phyloP scores from a whole-genome alignment of 352 stramenopile genomes.

The Globisporangium irregulare region DNA sequence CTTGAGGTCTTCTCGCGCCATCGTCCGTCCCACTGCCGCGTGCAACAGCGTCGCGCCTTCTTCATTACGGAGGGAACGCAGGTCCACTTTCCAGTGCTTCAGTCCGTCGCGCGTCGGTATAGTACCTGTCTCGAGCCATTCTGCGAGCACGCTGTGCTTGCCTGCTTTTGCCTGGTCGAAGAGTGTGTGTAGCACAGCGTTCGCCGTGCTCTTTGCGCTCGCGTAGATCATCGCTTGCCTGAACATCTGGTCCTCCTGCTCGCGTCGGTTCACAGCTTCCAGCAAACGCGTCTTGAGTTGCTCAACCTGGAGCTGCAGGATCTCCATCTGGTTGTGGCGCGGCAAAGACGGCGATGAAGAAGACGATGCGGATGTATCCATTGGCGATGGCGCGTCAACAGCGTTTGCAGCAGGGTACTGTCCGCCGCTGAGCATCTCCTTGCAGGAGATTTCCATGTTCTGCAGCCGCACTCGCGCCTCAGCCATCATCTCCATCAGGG shows the following conservation, averaged over 20 bases:
- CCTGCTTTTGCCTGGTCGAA: slow-evolving; percentile 69
- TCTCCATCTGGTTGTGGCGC: slow-evolving; percentile 17
- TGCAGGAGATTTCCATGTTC: slow-evolving; percentile 55
- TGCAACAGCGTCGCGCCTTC: slow-evolving; percentile 61
- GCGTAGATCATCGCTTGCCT: slow-evolving; percentile 53
- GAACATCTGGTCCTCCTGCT: slow-evolving; percentile 72
- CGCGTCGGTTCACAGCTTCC: slow-evolving; percentile 34
- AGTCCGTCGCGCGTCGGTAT: slow-evolving; percentile 76
- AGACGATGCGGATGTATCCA: not conserved
- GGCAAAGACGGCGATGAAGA: not conserved
- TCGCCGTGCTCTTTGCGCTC: slow-evolving; percentile 67
- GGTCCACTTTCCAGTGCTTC: slow-evolving; percentile 68
- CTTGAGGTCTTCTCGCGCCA: slow-evolving; percentile 63
- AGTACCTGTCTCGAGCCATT: slow-evolving; percentile 67
- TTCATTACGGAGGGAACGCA: slow-evolving; percentile 62
- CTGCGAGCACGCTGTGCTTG: slow-evolving; percentile 49
- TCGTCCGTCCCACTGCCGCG: slow-evolving; percentile 61
- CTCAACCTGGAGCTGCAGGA: slow-evolving; percentile 49
- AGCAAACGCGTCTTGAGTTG: slow-evolving; percentile 46
- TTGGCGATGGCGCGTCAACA: not conserved
- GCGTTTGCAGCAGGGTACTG: not conserved
- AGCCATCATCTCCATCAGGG: slow-evolving; percentile 34
- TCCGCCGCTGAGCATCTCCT: slow-evolving; percentile 23
- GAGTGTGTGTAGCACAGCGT: slow-evolving; percentile 69
- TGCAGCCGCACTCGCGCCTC: slow-evolving; percentile 38